Evolutionary conservation across 441 rosid species (phyloP).

Genomic region (Corymbia citriodora): DNA sequence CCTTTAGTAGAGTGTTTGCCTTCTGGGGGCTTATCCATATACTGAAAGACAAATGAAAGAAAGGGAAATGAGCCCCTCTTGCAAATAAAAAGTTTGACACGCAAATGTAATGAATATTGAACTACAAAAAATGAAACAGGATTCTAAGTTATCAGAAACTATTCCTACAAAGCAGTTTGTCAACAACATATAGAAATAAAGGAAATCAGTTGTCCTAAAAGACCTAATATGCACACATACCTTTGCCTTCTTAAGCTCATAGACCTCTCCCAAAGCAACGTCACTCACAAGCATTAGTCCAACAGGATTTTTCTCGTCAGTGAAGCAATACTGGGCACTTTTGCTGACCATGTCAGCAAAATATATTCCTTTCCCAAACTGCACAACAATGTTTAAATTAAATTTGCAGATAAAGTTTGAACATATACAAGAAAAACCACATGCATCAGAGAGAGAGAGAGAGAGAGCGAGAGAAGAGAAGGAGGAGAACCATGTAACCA

Average conservation of each 20-base stretch:
- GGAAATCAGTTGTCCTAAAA: not conserved
- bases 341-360: constrained; percentile 98
- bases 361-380: constrained; percentile 98
- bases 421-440: not conserved
- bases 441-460: not conserved
- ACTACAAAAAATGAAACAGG: not conserved
- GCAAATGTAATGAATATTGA: not conserved
- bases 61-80: not conserved
- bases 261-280: constrained; percentile 83
- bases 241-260: constrained; percentile 75
- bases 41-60: constrained; percentile 27
- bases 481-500: constrained; percentile 86
- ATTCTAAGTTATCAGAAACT: not conserved
- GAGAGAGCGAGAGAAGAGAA: not conserved
- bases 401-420: not conserved
- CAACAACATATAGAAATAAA: not conserved
- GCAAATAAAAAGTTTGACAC: not conserved
- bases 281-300: constrained; percentile 94
- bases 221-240: constrained; percentile 28
- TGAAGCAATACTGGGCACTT: constrained; percentile 96
- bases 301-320: constrained; percentile 77
- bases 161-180: not conserved
- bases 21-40: constrained; percentile 75
- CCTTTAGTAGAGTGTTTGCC: constrained; percentile 98
- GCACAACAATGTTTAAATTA: constrained; percentile 19